Base-by-base conservation (phyloP, 2,329 filamentous ascomycete genomes). In the Thielaviopsis populi region DNA sequence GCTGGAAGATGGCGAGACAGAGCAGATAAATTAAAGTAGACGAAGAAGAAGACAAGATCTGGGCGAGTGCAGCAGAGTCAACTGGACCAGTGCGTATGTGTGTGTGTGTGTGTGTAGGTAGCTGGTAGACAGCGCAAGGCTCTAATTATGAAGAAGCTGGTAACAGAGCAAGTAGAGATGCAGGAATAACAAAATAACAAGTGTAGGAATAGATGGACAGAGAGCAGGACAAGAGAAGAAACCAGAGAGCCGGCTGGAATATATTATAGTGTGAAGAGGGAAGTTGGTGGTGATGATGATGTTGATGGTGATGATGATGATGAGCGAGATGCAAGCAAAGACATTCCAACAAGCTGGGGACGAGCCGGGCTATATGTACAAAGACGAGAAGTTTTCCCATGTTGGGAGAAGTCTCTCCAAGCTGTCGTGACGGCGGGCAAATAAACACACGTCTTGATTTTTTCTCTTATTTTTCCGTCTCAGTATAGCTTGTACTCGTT, bases 211-310 rank as follows among this genome's bases (percentile, higher is more conserved):
- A 3, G 46, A 22, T 30, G n/a, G n/a, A n/a, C n/a, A n/a, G n/a
- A 30, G 30, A 8, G 50, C 17, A 54, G 30, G 24, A 33, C 50
- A 54, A 60, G 58, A 43, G 40, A 60, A 11, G 46, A 60, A 24
- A 60, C 59, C 59, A 48, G 43, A 61, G 59, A 61, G 43, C 59
- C 59, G 42, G 59, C 59, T 61, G 59, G 59, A 61, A 48, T 42
- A 61, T 61, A 61, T 61, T 61, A 54, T 30, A 54, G 24, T 54
- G 50, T 54, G 24, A 48, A 50, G 56, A 59, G 24, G 43, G 43
- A 61, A 24, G 27, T 54, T 48, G 43, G 19, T 50, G 42, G 41
- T 43, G n/a, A 43, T 33, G 40, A 27, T n/a, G 33, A 60, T 60
- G 42, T 30, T 46, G 22, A 48, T 46, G n/a, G 19, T 48, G 24